Base-by-base conservation (phyloP, 805 yeast genomes). In the Saccharomycopsis fodiens region DNA sequence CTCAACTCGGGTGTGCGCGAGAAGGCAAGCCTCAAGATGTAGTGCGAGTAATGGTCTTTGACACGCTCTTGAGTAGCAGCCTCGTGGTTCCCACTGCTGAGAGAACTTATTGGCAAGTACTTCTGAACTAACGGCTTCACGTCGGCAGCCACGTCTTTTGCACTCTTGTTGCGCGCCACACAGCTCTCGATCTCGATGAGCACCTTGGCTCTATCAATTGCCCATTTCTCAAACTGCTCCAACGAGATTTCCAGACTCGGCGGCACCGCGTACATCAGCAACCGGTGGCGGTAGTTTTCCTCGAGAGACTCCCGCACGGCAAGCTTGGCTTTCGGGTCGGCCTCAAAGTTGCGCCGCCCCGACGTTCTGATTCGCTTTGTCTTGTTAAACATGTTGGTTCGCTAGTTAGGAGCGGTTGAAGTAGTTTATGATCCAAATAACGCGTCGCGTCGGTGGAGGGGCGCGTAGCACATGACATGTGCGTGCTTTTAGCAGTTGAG, bases 211-310 rank as follows among this genome's bases (percentile, higher is more conserved):
- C 99, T 68, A 58, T 91, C 97, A 45, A 93, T 82, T 3, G 97
- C 97, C 96, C 97, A 93, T 3, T 73, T 71, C 64, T 93, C 98
- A 63, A 93, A 93, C 57, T 93, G 85, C 52, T 89, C 97, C 15
- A 93, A 63, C 0, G 97, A 86, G 56, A 93, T 80, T 62, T 93
- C 97, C 12, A 81, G 79, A 27, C 72, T 64, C 0, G 97, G 97
- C 8, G 95, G 93, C 4, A 67, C 52, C 21, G 69, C 74, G 63
- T 93, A 93, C 57, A 91, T 77, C 17, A 86, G 78, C 41, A 93
- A 67, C 42, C 94, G 70, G 31, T 76, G 67, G 8, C 78, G 73
- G 59, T 82, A 79, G 35, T 70, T 55, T 52, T 58, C 55, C 40
- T 60, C 58, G 38, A 62, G 59, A 34, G 59, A 63, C 27, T 61